Base-by-base conservation (phyloP, 73 alveolate species). In the Paramecium sexaurelia region DNA sequence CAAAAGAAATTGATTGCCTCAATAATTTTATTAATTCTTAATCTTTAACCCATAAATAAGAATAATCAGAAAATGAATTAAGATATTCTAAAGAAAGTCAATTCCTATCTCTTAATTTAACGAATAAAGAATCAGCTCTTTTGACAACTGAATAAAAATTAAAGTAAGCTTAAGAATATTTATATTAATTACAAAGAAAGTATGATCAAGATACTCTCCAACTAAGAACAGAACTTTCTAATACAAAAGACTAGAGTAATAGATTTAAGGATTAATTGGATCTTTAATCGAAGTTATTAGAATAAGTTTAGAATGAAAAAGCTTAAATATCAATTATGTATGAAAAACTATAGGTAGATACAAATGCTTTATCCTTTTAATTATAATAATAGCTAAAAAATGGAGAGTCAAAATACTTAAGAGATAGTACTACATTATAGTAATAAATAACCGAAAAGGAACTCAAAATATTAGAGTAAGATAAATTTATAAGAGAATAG, bases 341-440 rank as follows among this genome's bases (percentile, higher is more conserved):
- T 29, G 83, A 61, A 15, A 61, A 61, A 24, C 51, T 61, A 2
- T 10, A 61, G 17, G 9, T 32, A 1, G 83, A 61, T 1, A 32
- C 83, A 9, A 61, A 61, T 61, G 19, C 83, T 61, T 61, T 61
- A 29, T 61, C 83, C 5, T 61, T 61, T 15, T 24, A 61, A 61
- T 61, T 61, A 8, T 32, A 61, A 61, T 61, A 61, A 61, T 32
- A 61, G 26, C 13, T 61, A 7, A 61, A 61, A 61, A 61, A 26
- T 8, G 83, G 26, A 29, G 83, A 61, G 26, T 61, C 83, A 0
- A 61, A 61, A 24, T 61, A 61, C 26, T 61, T 61, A 61, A 61
- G 83, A 61, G 83, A 61, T 61, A 61, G 83, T 61, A 11, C 83
- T 11, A 61, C 83, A 26, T 11, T 61, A 26, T 29, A 61, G 26